Conservation (phyloP, 768 basidiomycete genomes). For the Phallus indusiatus region DNA sequence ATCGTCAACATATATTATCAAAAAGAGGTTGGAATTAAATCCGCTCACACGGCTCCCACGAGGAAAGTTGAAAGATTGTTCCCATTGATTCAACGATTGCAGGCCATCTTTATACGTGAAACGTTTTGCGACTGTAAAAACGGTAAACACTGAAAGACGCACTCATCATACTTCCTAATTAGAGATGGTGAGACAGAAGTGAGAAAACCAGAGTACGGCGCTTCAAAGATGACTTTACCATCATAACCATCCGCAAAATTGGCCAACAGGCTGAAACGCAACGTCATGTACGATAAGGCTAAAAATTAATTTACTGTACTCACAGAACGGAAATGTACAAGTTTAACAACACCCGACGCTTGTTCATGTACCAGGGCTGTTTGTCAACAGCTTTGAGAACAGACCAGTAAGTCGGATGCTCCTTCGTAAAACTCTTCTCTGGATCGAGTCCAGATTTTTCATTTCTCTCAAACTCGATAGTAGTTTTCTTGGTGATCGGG, state of each 20-base stretch:
- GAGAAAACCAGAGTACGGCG: background rate
- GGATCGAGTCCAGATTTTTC: background rate
- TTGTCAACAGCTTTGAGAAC: background rate
- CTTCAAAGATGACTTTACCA: constrained; percentile 11
- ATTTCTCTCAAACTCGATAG: background rate
- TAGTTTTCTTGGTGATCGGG: background rate
- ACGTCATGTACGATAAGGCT: background rate
- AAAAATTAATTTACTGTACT: background rate
- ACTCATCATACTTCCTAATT: constrained; percentile 31
- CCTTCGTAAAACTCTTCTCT: background rate
- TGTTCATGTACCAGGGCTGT: constrained; percentile 5
- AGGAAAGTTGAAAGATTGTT: constrained; percentile 23
- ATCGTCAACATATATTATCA: background rate
- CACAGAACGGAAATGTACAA: constrained; percentile 5
- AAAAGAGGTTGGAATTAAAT: background rate
- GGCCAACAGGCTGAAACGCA: background rate
- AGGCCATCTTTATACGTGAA: constrained; percentile 21
- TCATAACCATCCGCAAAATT: constrained; percentile 25
- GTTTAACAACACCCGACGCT: constrained; percentile 2
- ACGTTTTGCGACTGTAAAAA: background rate
- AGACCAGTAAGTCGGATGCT: constrained; percentile 2
- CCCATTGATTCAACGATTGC: constrained; percentile 30
- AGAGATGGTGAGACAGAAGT: background rate
- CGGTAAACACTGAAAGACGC: constrained; percentile 3
- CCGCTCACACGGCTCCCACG: constrained; percentile 19